These are phyloP conservation scores for Tuber magnatum DNA, from an alignment of 495 filamentous ascomycete genomes.

Conservation along the genomic window DNA sequence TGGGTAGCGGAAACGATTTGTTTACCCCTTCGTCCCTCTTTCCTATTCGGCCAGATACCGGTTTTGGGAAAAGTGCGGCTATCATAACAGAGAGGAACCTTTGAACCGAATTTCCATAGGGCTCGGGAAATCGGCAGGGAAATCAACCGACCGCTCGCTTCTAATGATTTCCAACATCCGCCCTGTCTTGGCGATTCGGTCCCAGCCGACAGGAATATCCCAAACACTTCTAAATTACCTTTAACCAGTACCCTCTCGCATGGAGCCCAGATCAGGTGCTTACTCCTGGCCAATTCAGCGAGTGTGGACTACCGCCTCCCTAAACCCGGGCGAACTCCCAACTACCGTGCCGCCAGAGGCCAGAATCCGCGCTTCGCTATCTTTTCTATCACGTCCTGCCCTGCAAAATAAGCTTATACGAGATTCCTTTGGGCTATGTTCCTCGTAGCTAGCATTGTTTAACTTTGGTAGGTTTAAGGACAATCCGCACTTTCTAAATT, in stretches of 20 bases:
- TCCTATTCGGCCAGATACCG: not conserved
- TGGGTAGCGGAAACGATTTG: not conserved
- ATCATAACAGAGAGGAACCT: not conserved
- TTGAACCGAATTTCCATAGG: conserved; percentile 19
- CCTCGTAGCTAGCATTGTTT: not conserved
- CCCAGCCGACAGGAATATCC: conserved; percentile 30
- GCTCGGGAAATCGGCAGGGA: conserved; percentile 28
- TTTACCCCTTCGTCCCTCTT: not conserved
- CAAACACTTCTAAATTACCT: conserved; percentile 20
- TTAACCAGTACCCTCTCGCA: conserved; percentile 33
- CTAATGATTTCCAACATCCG: conserved; percentile 18
- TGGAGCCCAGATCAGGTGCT: conserved; percentile 37
- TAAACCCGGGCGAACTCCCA: not conserved
- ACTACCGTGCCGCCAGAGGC: not conserved
- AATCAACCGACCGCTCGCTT: conserved; percentile 28
- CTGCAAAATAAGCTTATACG: not conserved
- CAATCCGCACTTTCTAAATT: too few species aligned
- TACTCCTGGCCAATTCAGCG: conserved; percentile 7
- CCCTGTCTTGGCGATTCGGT: conserved; percentile 32
- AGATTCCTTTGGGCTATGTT: not conserved
- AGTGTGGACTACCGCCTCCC: not conserved
- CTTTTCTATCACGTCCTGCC: not conserved
- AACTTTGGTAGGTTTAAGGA: not conserved
- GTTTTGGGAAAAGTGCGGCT: not conserved
- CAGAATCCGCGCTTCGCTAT: not conserved